Conservation (phyloP, 257 asterid genomes). For the Jacaranda mimosifolia region DNA sequence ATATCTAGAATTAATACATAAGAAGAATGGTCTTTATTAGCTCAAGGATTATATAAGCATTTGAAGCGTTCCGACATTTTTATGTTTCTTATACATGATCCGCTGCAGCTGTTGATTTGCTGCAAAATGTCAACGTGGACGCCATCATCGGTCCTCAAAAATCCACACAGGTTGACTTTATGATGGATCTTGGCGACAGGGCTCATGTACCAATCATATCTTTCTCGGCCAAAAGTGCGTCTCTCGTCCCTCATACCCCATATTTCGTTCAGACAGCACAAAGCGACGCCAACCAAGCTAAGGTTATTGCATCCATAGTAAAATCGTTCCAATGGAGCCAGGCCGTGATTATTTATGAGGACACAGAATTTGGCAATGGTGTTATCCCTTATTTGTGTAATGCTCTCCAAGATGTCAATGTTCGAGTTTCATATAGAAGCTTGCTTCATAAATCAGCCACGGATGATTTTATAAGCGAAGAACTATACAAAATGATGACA, state of each 20-base stretch:
- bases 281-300: conserved; percentile 52
- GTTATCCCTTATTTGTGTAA: conserved; percentile 51
- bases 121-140: conserved; percentile 46
- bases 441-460: conserved; percentile 28
- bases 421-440: conserved; percentile 35
- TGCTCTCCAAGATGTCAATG: conserved; percentile 39
- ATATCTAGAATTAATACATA: too few relatives aligned
- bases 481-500: conserved; percentile 36
- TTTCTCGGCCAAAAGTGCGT: conserved; percentile 41
- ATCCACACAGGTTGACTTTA: conserved; percentile 47
- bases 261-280: conserved; percentile 55
- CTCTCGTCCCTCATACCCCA: conserved; percentile 39
- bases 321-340: conserved; percentile 50
- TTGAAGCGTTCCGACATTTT: too few relatives aligned
- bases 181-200: conserved; percentile 50
- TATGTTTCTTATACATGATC: too few relatives aligned
- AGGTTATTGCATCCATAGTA: conserved; percentile 56
- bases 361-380: conserved; percentile 57
- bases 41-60: too few relatives aligned
- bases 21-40: too few relatives aligned
- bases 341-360: conserved; percentile 52
- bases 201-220: conserved; percentile 55
- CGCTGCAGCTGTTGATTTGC: conserved; percentile 52
- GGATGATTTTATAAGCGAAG: conserved; percentile 30
- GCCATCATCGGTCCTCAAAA: conserved; percentile 60